Base-by-base conservation (phyloP, 1,284 basidiomycete species). In the Cutaneotrichosporon dermatis region DNA sequence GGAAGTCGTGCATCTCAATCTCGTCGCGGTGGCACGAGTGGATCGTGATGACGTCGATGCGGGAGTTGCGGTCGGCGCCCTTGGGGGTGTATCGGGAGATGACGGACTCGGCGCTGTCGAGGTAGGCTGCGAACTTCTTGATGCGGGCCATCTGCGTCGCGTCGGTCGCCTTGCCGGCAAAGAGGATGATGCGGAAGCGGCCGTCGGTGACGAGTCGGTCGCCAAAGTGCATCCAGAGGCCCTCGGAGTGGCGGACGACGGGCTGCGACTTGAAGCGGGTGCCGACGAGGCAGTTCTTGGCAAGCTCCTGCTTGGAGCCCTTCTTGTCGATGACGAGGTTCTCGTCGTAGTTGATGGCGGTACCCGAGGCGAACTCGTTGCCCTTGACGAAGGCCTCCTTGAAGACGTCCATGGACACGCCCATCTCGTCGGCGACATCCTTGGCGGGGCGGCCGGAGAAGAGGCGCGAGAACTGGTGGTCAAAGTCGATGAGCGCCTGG, bases 401-500 rank as follows among this genome's bases (percentile, higher is more conserved):
- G 44, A 60, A 59, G 35, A 57, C 61, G 1, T 82, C 79, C 41
- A 81, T 79, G 4, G 83, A 84, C 40, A 81, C 80, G 34, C 54
- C 58, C 37, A 51, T 43, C 49, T 51, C 58, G 49, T 55, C 48
- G 5, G 88, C 86, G 12, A 55, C 51, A 34, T 50, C 46, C 48
- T 51, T 57, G 37, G 43, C 49, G 34, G 51, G 55, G 74, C 89
- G 90, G 45, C 85, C 86, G n/a, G 88, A 89, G 75, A 91, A 90
- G 16, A 91, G 78, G 9, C 83, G 80, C 3, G 88, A 83, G 69
- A 87, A 90, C 66, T 86, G 78, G 72, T 85, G 86, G 75, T 92
- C 90, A 66, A 90, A 90, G 59, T 83, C 73, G 66, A 92, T 92
- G 55, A 93, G 81, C 63, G 90, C 87, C 73, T 88, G 60, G 4